Conservation (phyloP, 2,329 filamentous ascomycete species). For the Colletotrichum sp. region DNA sequence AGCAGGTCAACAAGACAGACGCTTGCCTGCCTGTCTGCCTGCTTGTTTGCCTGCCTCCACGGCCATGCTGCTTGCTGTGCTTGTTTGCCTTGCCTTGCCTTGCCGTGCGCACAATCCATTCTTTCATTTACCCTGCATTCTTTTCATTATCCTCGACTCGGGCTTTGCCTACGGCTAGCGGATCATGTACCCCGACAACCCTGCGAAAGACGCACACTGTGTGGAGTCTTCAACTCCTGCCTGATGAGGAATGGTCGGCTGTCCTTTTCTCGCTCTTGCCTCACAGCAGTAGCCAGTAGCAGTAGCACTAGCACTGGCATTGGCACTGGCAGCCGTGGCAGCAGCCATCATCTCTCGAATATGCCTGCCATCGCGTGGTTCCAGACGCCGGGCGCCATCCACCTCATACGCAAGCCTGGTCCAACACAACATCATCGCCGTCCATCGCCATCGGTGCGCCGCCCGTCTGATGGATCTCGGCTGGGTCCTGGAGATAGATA, state of each 20-base stretch:
- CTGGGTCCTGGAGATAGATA: neutral
- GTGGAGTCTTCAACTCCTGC: neutral
- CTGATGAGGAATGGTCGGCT: neutral
- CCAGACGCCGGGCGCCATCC: neutral
- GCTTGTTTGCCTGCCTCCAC: neutral
- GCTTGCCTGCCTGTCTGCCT: neutral
- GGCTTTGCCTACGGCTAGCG: slow-evolving; percentile 1
- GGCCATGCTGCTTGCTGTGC: neutral
- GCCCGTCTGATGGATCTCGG: neutral
- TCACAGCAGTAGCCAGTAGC: neutral
- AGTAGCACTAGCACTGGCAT: neutral
- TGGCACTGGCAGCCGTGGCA: neutral
- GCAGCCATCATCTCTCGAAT: neutral
- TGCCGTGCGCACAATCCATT: neutral
- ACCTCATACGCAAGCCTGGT: neutral
- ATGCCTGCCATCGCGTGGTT: neutral
- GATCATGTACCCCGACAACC: neutral
- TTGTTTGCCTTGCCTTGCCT: neutral
- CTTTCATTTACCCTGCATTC: slow-evolving; percentile 3
- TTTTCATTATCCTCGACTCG: neutral
- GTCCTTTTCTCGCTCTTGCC: neutral
- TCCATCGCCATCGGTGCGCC: neutral
- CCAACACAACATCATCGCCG: neutral
- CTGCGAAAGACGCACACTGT: neutral
- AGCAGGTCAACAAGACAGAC: neutral